These are phyloP conservation scores for Pseudogymnoascus sp. DNA, from an alignment of 2,329 filamentous ascomycete genomes.

Conservation along the genomic window DNA sequence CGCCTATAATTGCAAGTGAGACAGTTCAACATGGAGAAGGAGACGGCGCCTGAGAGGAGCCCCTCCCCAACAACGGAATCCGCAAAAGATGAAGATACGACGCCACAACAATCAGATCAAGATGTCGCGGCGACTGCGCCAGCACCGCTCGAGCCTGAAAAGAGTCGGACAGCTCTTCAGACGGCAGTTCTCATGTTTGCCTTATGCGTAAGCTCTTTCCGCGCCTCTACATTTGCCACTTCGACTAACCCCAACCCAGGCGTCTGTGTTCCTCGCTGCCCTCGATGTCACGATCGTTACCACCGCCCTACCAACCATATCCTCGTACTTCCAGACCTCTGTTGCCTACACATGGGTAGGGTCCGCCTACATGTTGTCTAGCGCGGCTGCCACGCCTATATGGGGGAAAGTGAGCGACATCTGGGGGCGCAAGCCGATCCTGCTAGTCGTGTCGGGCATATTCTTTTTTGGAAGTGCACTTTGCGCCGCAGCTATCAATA, in stretches of 20 bases:
- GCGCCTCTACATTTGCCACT: background rate
- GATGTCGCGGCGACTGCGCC: background rate
- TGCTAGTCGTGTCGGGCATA: slow-evolving; percentile 40
- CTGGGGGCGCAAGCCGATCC: slow-evolving; percentile 48
- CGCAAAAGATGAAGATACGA: background rate
- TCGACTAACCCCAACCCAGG: background rate
- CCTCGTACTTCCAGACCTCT: slow-evolving; percentile 42
- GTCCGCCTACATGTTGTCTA: slow-evolving; percentile 63
- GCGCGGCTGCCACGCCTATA: slow-evolving; percentile 59
- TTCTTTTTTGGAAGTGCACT: slow-evolving; percentile 48
- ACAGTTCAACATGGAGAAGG: background rate
- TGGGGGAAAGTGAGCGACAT: slow-evolving; percentile 60
- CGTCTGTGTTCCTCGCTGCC: slow-evolving; percentile 23
- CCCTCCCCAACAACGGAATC: background rate
- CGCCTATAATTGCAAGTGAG: background rate
- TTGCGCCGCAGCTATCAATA: slow-evolving; percentile 38
- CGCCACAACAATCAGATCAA: background rate
- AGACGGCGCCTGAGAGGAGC: background rate
- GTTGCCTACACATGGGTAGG: slow-evolving; percentile 67
- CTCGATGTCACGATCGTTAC: slow-evolving; percentile 47
- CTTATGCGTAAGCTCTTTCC: slow-evolving; percentile 26
- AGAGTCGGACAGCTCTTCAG: slow-evolving; percentile 24
- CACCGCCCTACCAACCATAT: slow-evolving; percentile 54
- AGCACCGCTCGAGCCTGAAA: slow-evolving; percentile 21
- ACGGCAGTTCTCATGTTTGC: slow-evolving; percentile 27